Conservation (phyloP, 495 filamentous ascomycete genomes). For the Coniosporium apollinis region DNA sequence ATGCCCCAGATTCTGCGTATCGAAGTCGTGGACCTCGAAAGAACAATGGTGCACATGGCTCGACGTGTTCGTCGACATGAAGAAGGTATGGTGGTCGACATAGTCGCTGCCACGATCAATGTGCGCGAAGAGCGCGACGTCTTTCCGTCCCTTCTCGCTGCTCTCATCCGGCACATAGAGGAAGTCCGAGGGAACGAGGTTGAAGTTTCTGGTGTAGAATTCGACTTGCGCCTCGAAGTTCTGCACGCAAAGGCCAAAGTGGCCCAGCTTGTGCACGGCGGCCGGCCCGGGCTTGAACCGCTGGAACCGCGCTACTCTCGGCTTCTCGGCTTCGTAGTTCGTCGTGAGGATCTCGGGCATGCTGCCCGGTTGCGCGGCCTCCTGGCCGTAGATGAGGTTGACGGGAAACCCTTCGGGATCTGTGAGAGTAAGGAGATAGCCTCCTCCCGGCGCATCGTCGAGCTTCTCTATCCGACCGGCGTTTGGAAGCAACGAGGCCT, state of each 20-base stretch:
- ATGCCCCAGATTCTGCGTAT: slow-evolving; percentile 49
- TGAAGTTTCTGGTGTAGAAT: slow-evolving; percentile 53
- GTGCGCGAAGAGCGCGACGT: slow-evolving; percentile 46
- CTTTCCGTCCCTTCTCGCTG: slow-evolving; percentile 20
- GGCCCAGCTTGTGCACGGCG: slow-evolving; percentile 56
- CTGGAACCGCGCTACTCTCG: slow-evolving; percentile 14
- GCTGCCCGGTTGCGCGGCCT: slow-evolving; percentile 16
- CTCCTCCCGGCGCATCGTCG: slow-evolving; percentile 36
- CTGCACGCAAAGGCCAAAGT: slow-evolving; percentile 48
- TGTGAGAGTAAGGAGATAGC: slow-evolving; percentile 35
- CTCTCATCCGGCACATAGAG: slow-evolving; percentile 28
- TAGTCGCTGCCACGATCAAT: slow-evolving; percentile 41
- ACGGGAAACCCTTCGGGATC: slow-evolving; percentile 40
- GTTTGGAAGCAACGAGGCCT: slow-evolving; percentile 21
- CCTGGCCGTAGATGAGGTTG: slow-evolving; percentile 37
- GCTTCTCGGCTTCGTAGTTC: slow-evolving; percentile 25
- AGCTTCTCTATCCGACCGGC: slow-evolving; percentile 23
- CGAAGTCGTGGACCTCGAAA: slow-evolving; percentile 55
- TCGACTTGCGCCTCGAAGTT: slow-evolving; percentile 37
- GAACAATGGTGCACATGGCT: slow-evolving; percentile 55
- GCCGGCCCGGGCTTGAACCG: slow-evolving; percentile 40
- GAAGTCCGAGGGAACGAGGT: slow-evolving; percentile 39
- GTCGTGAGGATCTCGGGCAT: slow-evolving; percentile 30
- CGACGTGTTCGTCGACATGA: slow-evolving; percentile 36
- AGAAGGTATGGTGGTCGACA: slow-evolving; percentile 61